Evolutionary conservation across 805 yeast genomes (phyloP).

Genomic region (baker's yeast (Saccharomyces cerevisiae)): DNA sequence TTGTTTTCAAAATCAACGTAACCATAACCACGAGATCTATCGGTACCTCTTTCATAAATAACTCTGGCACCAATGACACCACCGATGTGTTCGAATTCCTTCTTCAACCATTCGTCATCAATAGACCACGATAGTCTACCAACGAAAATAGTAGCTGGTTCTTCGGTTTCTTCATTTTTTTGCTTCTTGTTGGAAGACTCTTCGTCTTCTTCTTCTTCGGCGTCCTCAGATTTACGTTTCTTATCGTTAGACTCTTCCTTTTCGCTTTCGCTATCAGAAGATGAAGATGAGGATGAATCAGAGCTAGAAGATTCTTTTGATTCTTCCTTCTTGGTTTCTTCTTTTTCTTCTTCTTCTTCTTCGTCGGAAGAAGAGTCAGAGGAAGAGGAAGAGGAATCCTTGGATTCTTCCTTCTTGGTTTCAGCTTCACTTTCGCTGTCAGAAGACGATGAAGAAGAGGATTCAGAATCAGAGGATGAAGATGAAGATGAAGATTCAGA

Average conservation of each 20-base stretch:
- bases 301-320: constrained; percentile 11
- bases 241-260: constrained; percentile 18
- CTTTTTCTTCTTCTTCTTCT: constrained; percentile 1
- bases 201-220: constrained; percentile 28
- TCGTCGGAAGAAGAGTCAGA: constrained; percentile 16
- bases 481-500: constrained; percentile 6
- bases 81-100: constrained; percentile 75
- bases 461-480: constrained; percentile 18
- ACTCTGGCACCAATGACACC: constrained; percentile 88
- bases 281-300: constrained; percentile 4
- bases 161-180: constrained; percentile 37
- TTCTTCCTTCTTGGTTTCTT: constrained; percentile 7
- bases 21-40: constrained; percentile 94
- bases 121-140: constrained; percentile 97
- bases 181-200: constrained; percentile 45
- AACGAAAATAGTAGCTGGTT: constrained; percentile 85
- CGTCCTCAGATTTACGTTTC: constrained; percentile 31
- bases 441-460: constrained; percentile 19
- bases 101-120: constrained; percentile 88
- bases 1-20: constrained; percentile 86
- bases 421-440: constrained; percentile 32
- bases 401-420: constrained; percentile 34
- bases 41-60: constrained; percentile 83
- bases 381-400: constrained; percentile 27
- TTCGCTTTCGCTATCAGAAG: constrained; percentile 7